These are phyloP conservation scores for Herpetomonas tarakana DNA, from an alignment of 208 protist genomes.

Conservation along the genomic window DNA sequence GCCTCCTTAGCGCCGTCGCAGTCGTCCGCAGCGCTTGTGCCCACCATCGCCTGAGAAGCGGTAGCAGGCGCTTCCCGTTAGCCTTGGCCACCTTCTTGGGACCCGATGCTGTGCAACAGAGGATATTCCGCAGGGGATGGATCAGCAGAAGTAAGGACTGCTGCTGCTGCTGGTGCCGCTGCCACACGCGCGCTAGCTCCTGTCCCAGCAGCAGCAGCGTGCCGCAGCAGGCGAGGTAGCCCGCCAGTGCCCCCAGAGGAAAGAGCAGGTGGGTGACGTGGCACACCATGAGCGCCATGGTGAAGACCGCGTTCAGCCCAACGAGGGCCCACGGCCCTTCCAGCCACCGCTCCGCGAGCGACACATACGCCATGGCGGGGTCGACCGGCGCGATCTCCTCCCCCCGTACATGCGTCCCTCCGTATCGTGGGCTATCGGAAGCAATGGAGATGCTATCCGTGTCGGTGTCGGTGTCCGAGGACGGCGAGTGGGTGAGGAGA, in stretches of 20 bases:
- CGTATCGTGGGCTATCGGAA: no score
- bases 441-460: no score
- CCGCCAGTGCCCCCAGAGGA: slow-evolving; percentile 15
- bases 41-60: no score
- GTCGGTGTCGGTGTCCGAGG: no score
- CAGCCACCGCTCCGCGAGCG: neutral
- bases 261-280: slow-evolving; percentile 29
- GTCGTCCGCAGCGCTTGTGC: neutral
- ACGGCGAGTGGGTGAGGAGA: no score
- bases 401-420: no score
- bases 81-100: no score
- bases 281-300: slow-evolving; percentile 21
- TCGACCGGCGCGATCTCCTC: no score
- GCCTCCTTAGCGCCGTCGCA: neutral
- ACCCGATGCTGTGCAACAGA: slow-evolving; percentile 1
- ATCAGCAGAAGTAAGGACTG: no score
- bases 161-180: neutral
- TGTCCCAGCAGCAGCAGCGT: slow-evolving; percentile 27
- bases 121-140: no score
- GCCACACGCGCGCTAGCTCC: slow-evolving; percentile 4
- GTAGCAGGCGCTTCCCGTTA: no score
- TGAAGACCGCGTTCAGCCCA: slow-evolving; percentile 14
- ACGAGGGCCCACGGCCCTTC: slow-evolving; percentile 13
- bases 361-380: no score
- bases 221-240: slow-evolving; percentile 19